These are phyloP conservation scores for Pulveroboletus sp. DNA, from an alignment of 768 basidiomycete genomes.

Conservation along the genomic window DNA sequence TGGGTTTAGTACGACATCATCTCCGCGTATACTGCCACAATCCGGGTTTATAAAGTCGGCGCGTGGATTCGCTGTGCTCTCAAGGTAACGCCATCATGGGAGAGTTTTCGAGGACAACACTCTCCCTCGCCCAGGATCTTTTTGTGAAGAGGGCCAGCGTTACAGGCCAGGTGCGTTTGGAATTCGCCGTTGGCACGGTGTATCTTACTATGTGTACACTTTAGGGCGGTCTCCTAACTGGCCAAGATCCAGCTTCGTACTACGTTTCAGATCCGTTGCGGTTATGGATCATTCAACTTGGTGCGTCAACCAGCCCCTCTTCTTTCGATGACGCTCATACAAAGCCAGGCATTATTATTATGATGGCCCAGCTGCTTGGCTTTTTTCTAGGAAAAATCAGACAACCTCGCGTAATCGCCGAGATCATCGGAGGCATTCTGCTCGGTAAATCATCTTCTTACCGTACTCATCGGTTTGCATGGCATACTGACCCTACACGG, in stretches of 20 bases:
- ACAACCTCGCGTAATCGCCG: slow-evolving; percentile 92
- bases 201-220: not conserved
- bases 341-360: slow-evolving; percentile 63
- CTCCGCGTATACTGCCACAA: not conserved
- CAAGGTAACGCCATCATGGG: slow-evolving; percentile 20
- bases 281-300: slow-evolving; percentile 75
- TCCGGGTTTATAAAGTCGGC: not conserved
- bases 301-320: slow-evolving; percentile 36
- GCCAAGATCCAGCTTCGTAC: slow-evolving; percentile 67
- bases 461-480: slow-evolving; percentile 41
- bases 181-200: not conserved
- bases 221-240: slow-evolving; percentile 76
- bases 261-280: slow-evolving; percentile 65
- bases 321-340: not conserved
- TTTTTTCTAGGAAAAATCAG: slow-evolving; percentile 63
- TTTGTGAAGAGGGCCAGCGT: slow-evolving; percentile 16
- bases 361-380: slow-evolving; percentile 76
- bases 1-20: too few species aligned
- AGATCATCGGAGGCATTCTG: slow-evolving; percentile 87
- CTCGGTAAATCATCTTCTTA: slow-evolving; percentile 49
- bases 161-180: slow-evolving; percentile 26
- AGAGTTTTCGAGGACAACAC: slow-evolving; percentile 49
- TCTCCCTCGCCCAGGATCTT: slow-evolving; percentile 10
- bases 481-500: slow-evolving; percentile 43
- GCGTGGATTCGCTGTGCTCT: not conserved